Conservation (phyloP, 768 basidiomycete species). For the Lactarius quietus region DNA sequence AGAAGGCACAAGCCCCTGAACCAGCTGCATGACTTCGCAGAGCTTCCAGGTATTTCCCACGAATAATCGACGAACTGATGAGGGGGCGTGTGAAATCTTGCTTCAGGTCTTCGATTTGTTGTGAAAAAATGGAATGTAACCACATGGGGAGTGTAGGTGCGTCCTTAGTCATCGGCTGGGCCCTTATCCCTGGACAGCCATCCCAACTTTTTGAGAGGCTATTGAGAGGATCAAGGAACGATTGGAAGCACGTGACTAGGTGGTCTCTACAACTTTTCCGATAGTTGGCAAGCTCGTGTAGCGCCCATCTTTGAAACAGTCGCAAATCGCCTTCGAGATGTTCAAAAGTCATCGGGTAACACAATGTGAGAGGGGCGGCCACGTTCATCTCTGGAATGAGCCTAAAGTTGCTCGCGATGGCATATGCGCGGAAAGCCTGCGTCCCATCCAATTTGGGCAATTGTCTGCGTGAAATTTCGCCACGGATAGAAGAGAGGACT, state of each 20-base stretch:
- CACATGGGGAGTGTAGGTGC: background rate
- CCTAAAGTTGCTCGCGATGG: slow-evolving; percentile 13
- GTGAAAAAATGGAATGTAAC: background rate
- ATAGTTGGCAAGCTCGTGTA: background rate
- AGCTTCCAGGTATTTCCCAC: background rate
- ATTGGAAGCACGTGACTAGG: background rate
- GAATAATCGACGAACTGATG: background rate
- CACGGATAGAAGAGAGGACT: slow-evolving; percentile 2
- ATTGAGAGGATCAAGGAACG: background rate
- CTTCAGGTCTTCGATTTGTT: background rate
- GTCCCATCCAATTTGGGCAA: background rate
- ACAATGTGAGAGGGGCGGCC: background rate
- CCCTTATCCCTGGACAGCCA: accelerated
- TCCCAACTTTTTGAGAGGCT: background rate
- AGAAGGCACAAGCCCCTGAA: background rate
- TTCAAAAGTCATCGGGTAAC: slow-evolving; percentile 2
- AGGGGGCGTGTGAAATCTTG: background rate
- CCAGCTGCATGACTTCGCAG: background rate
- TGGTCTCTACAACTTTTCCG: background rate
- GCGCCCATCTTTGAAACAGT: background rate
- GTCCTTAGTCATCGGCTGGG: background rate
- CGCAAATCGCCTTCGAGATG: background rate
- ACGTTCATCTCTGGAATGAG: background rate
- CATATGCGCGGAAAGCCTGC: slow-evolving; percentile 22
- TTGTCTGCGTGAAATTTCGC: background rate